phyloP scores from a whole-genome alignment of 2,329 filamentous ascomycete species.

The Alternaria sp. region DNA sequence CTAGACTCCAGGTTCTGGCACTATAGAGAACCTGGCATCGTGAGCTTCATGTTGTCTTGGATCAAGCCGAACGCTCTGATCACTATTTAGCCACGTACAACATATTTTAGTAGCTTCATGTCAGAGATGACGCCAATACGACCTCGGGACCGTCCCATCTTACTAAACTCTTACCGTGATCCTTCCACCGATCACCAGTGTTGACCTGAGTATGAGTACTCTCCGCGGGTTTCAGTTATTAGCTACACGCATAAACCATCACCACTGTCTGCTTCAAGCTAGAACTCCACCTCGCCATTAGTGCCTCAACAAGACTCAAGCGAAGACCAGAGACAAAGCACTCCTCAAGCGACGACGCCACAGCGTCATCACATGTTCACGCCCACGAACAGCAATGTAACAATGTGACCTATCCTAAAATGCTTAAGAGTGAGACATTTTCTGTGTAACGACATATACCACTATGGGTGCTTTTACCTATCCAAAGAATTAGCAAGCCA shows the following conservation, averaged over 20 bases:
- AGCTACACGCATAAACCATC: not conserved
- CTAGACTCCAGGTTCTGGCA: not conserved
- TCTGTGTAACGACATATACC: not conserved
- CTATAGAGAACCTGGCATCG: not conserved
- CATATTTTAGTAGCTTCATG: not conserved
- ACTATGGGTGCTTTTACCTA: not conserved
- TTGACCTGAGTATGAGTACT: not conserved
- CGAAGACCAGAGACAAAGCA: not conserved
- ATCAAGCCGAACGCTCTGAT: not conserved
- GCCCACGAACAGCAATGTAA: not conserved
- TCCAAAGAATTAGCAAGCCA: not conserved
- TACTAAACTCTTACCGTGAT: not conserved
- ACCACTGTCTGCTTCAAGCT: not conserved
- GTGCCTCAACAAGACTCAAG: not conserved
- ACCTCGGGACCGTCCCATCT: not conserved
- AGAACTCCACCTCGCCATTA: not conserved
- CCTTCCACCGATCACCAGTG: not conserved
- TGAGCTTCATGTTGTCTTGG: not conserved
- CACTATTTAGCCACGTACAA: not conserved
- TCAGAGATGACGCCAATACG: not conserved
- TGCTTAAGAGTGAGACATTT: not conserved
- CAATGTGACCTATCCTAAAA: not conserved
- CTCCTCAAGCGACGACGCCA: not conserved
- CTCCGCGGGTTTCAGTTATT: not conserved
- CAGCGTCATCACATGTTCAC: not conserved